Evolutionary conservation across 495 filamentous ascomycete genomes (phyloP).

Genomic region (Aspergillus carlsbadensis): DNA sequence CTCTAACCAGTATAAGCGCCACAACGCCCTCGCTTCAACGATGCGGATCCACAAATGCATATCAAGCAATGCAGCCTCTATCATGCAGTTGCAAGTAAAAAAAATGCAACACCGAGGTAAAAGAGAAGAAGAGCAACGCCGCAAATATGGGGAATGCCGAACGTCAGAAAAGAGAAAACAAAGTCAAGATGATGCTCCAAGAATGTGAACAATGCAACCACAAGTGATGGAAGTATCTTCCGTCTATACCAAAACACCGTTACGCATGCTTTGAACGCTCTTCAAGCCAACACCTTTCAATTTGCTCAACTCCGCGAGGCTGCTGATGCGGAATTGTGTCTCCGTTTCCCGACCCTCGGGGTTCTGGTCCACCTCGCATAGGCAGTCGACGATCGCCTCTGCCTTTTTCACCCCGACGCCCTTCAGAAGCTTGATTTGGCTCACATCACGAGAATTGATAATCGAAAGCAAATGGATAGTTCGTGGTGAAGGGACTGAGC

Average conservation of each 20-base stretch:
- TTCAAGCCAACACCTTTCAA: slow-evolving; percentile 52
- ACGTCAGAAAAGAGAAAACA: not conserved
- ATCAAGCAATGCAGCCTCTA: slow-evolving; percentile 1
- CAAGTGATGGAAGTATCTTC: too few relatives aligned
- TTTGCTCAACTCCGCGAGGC: slow-evolving; percentile 44
- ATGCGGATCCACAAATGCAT: slow-evolving; percentile 12
- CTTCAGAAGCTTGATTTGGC: slow-evolving; percentile 65
- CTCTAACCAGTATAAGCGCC: slow-evolving; percentile 23
- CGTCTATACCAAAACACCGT: slow-evolving; percentile 40
- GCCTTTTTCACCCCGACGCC: slow-evolving; percentile 58
- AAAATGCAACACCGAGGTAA: not conserved
- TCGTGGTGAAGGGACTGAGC: slow-evolving; percentile 56
- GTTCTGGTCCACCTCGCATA: slow-evolving; percentile 46
- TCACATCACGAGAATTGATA: slow-evolving; percentile 80
- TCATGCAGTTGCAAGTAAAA: slow-evolving; percentile 5
- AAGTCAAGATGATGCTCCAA: slow-evolving; percentile 7
- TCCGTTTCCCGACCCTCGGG: slow-evolving; percentile 22
- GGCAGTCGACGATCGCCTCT: slow-evolving; percentile 52
- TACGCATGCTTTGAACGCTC: slow-evolving; percentile 56
- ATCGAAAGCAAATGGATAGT: slow-evolving; percentile 72
- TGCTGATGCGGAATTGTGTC: slow-evolving; percentile 37
- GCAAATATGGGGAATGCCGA: slow-evolving; percentile 13
- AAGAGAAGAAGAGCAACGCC: not conserved
- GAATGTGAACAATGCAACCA: slow-evolving; percentile 15
- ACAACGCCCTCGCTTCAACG: slow-evolving; percentile 41